A percentile compares a stretch with the other conserved stretches of the same genome.
Evolutionary conservation across 2,329 filamentous ascomycete species (phyloP).

Genomic region (Zalaria sp.): DNA sequence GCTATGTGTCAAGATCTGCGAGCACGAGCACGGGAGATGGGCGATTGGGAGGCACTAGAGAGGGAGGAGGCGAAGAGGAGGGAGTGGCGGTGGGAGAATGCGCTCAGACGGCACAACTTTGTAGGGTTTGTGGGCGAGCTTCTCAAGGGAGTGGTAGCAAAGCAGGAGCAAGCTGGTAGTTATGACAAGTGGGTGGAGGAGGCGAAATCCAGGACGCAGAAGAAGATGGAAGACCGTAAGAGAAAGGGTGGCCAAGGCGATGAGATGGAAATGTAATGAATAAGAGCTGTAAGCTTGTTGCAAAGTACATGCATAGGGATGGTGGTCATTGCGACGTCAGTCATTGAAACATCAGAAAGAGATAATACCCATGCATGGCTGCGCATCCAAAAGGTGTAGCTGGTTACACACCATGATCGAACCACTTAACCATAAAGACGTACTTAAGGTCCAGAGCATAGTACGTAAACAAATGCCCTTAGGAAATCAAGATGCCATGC

Average conservation of each 20-base stretch:
- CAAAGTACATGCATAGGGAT: too few relatives aligned
- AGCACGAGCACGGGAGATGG: conserved; percentile 61
- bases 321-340: too few relatives aligned
- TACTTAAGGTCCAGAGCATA: too few relatives aligned
- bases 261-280: conserved; percentile 22
- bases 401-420: too few relatives aligned
- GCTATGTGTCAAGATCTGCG: conserved; percentile 81
- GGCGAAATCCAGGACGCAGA: conserved; percentile 44
- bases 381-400: too few relatives aligned
- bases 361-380: too few relatives aligned
- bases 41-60: conserved; percentile 64
- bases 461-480: too few relatives aligned
- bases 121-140: conserved; percentile 88
- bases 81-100: conserved; percentile 92
- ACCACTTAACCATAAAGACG: too few relatives aligned
- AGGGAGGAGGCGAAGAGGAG: conserved; percentile 71
- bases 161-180: conserved; percentile 53
- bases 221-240: conserved; percentile 30
- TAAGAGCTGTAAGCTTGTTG: background rate
- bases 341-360: too few relatives aligned
- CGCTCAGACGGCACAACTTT: conserved; percentile 84
- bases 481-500: too few relatives aligned
- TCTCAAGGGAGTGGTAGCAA: conserved; percentile 67
- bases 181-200: conserved; percentile 64
- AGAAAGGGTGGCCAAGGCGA: conserved; percentile 24